Evolutionary conservation across 345 rosid species (phyloP).

Genomic region (Arabis alpina): DNA sequence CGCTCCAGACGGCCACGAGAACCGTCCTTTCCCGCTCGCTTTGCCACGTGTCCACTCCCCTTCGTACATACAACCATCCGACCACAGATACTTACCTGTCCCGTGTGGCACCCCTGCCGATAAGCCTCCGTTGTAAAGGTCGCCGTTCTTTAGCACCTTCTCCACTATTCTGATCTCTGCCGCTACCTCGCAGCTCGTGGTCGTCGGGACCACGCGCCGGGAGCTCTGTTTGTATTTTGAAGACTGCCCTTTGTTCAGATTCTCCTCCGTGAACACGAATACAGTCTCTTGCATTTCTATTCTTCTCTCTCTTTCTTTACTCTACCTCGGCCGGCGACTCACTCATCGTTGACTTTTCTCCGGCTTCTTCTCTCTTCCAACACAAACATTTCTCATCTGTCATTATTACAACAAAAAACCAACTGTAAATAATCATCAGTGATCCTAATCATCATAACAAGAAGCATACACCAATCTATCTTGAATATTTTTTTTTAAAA

Average conservation of each 20-base stretch:
- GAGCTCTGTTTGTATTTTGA: slow-evolving; percentile 40
- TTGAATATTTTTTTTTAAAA: too few species aligned
- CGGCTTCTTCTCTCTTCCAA: slow-evolving; percentile 19
- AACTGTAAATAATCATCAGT: too few species aligned
- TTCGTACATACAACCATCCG: slow-evolving; percentile 75
- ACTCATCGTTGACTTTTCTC: slow-evolving; percentile 25
- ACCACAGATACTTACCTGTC: slow-evolving; percentile 71
- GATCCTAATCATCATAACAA: too few species aligned
- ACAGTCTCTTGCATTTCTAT: slow-evolving; percentile 45
- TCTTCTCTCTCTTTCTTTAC: not conserved
- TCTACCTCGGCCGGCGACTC: slow-evolving; percentile 15
- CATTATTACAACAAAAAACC: not conserved
- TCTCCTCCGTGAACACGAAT: slow-evolving; percentile 40
- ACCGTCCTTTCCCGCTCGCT: slow-evolving; percentile 64
- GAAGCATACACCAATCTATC: too few species aligned
- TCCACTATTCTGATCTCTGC: slow-evolving; percentile 46
- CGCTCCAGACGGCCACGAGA: slow-evolving; percentile 81
- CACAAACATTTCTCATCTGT: slow-evolving; percentile 28
- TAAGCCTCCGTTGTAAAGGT: slow-evolving; percentile 65
- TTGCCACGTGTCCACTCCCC: slow-evolving; percentile 70
- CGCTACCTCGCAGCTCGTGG: slow-evolving; percentile 16
- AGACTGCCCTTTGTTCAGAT: slow-evolving; percentile 40
- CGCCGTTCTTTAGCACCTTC: slow-evolving; percentile 62
- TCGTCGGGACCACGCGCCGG: slow-evolving; percentile 42
- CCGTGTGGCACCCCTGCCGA: slow-evolving; percentile 61